These are phyloP conservation scores for Hymenoscyphus occultus DNA, from an alignment of 2,329 filamentous ascomycete species.

Conservation along the genomic window DNA sequence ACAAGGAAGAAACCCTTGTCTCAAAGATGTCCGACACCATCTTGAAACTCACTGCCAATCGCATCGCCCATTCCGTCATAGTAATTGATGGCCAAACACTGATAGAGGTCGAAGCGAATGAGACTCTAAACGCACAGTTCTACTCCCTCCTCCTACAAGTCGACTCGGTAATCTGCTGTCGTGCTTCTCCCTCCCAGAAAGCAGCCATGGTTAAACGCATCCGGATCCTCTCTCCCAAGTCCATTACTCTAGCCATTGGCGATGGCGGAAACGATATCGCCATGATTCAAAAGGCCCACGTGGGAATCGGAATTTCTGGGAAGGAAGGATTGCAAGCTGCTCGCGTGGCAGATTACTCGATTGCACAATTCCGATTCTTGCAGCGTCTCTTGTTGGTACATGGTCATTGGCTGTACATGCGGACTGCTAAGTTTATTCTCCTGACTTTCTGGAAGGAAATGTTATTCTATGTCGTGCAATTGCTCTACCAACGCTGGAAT, in stretches of 20 bases:
- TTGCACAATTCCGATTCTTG: constrained; percentile 85
- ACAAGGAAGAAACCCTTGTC: constrained; percentile 49
- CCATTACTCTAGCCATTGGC: constrained; percentile 83
- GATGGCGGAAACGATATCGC: constrained; percentile 91
- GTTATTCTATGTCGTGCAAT: constrained; percentile 79
- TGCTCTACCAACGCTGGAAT: constrained; percentile 75
- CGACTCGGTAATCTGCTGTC: constrained; percentile 88
- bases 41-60: constrained; percentile 59
- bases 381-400: constrained; percentile 78
- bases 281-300: constrained; percentile 87
- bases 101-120: constrained; percentile 64
- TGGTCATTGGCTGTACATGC: constrained; percentile 83
- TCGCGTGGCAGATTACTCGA: constrained; percentile 82
- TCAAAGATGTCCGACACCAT: constrained; percentile 47
- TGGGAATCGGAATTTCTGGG: constrained; percentile 85
- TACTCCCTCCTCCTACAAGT: constrained; percentile 72
- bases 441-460: constrained; percentile 85
- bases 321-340: constrained; percentile 88
- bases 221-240: constrained; percentile 63
- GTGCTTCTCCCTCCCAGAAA: constrained; percentile 87
- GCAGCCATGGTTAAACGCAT: constrained; percentile 78
- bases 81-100: constrained; percentile 81
- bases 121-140: constrained; percentile 58
- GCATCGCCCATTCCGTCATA: constrained; percentile 74
- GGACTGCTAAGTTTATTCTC: constrained; percentile 82